Conservation (phyloP, 768 basidiomycete species). For the Suillus spraguei region DNA sequence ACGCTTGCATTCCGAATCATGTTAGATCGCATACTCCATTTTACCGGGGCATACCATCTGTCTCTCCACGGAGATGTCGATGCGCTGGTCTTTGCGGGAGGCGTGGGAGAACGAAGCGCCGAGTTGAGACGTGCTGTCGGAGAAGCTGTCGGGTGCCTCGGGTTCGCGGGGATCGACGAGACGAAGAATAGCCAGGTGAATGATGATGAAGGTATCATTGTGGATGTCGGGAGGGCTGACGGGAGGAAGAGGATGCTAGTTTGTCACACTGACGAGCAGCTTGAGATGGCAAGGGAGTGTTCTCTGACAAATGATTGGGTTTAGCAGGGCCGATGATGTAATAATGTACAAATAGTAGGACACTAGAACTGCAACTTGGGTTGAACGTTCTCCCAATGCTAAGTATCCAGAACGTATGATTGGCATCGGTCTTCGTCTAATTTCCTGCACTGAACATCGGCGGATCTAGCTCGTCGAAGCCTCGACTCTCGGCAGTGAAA, state of each 20-base stretch:
- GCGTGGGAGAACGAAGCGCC: conserved; percentile 79
- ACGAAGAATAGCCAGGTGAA: conserved; percentile 47
- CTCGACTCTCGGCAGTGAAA: neutral
- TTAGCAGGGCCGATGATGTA: neutral
- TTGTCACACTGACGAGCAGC: conserved; percentile 69
- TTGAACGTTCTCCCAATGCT: neutral
- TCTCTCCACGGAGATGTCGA: conserved; percentile 71
- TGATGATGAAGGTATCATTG: conserved; percentile 39
- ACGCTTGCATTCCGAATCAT: conserved; percentile 79
- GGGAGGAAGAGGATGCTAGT: conserved; percentile 48
- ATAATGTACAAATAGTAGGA: neutral
- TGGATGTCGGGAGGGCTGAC: conserved; percentile 44
- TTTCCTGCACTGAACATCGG: neutral
- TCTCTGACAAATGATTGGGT: conserved; percentile 19
- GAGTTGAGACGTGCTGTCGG: conserved; percentile 63
- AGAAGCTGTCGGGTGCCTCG: conserved; percentile 57
- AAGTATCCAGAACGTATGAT: neutral
- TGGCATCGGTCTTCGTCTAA: neutral
- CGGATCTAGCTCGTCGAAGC: conserved; percentile 4
- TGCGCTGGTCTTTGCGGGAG: conserved; percentile 84
- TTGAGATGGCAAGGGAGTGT: conserved; percentile 51
- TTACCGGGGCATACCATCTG: conserved; percentile 72
- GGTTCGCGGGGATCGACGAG: conserved; percentile 53
- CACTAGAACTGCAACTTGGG: neutral
- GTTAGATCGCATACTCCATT: conserved; percentile 74